phyloP scores from a whole-genome alignment of 1,139 yeast genomes.

The Suhomyces taliae region DNA sequence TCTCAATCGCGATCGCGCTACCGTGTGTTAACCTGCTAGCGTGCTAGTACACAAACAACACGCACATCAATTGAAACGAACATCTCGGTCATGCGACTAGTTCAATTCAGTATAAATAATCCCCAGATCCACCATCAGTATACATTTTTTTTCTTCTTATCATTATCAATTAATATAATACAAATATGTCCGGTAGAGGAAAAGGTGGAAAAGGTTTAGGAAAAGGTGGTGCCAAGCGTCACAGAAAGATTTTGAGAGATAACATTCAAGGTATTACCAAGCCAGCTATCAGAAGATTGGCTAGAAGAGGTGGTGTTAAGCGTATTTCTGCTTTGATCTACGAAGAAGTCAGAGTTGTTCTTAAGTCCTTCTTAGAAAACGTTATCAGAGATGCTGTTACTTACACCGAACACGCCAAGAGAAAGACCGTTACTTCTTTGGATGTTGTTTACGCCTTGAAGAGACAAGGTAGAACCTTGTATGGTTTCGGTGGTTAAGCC shows the following conservation, averaged over 20 bases:
- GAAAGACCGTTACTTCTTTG: constrained; percentile 98
- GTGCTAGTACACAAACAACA: background rate
- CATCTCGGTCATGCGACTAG: background rate
- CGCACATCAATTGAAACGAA: background rate
- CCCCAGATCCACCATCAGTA: background rate
- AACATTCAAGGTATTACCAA: constrained; percentile 99
- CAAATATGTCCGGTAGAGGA: constrained; percentile 96
- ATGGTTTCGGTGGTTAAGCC: constrained; percentile 98
- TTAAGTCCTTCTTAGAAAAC: constrained; percentile 93
- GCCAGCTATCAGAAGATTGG: constrained; percentile 99
- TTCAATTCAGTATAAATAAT: constrained; percentile 4
- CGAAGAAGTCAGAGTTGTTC: constrained; percentile 98
- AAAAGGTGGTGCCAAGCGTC: constrained; percentile 99
- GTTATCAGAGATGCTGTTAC: constrained; percentile 99
- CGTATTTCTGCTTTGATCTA: constrained; percentile 98
- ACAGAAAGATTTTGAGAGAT: constrained; percentile 99
- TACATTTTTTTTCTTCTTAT: background rate
- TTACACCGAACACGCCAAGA: constrained; percentile 99
- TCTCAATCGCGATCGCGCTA: background rate
- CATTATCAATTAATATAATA: constrained; percentile 4
- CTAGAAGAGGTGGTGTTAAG: constrained; percentile 99
- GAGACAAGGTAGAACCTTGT: constrained; percentile 99
- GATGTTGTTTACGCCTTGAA: constrained; percentile 99
- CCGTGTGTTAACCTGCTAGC: background rate
- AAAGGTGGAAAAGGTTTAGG: constrained; percentile 99